Base-by-base conservation (phyloP, 192 early-diverging fungal species). In the Gigaspora rosea region DNA sequence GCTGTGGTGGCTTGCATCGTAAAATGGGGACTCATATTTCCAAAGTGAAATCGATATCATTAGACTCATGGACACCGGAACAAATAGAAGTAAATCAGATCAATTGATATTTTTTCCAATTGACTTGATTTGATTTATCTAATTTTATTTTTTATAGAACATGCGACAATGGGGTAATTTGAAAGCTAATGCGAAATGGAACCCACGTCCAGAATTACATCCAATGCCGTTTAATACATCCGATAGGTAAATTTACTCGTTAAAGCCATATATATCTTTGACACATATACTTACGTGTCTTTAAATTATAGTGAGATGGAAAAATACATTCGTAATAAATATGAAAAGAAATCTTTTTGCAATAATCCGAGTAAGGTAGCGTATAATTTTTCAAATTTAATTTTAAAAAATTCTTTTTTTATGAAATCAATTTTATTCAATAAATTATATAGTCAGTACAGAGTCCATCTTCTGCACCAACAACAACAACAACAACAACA, bases 11-110 rank as follows among this genome's bases (percentile, higher is more conserved):
- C 49, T 79, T 94, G 48, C 94, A 95, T 73, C 82, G 94, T 47
- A 92, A 90, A 78, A 85, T 97, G 78, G 95, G 95, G 50, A 96
- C 95, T 0, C 94, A 96, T 63, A 94, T 98, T 46, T 91, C 94
- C 41, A 93, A 92, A 78, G 94, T 99, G 67, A 97, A 96, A 83
- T 95, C 94, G 8, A 88, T 95, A 47, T 90, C 87, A 32, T 84
- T 97, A 79, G 97, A 99, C 82, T 87, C 88, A 36, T 99, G 97
- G 97, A 92, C 93, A 11, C 82, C 88, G 4, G 91, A 94, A 36
- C 91, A 95, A 79, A 89, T 98, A 61, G 92, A 95, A 73, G 90
- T 93, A 82, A 80, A 80, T 22, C 15, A 20, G 15, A 61, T 0
- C 18, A 9, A 22, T 41, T 41, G 16, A 41, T 27, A 56, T 16